Base-by-base conservation (phyloP, 768 basidiomycete species). In the Suillus weaverae region DNA sequence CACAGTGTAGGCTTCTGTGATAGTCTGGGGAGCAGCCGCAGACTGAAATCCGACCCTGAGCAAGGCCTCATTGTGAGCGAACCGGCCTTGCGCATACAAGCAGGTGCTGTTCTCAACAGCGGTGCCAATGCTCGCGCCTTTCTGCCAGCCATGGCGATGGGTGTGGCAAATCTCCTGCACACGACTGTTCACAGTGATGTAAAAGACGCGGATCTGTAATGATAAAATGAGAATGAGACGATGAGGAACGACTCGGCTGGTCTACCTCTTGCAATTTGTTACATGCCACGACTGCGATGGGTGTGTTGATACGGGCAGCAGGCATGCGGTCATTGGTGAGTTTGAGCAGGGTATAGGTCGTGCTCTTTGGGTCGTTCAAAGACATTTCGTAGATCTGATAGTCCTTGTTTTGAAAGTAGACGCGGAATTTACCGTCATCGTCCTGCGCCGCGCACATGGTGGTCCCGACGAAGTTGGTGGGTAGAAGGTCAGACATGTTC, bases 31-130 rank as follows among this genome's bases (percentile, higher is more conserved):
- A 26, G 14, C 22, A 10, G 6, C 9, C 4, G 36, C 36, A 38
- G 22, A 38, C 16, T 39, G 55, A 16, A 38, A 57, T 22, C 55
- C 22, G 16, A 57, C 36, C 22, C 36, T 39, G 36, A 26, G 22
- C 20, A 16, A 14, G 36, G 8, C 22, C 36, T 51, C 50, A 10
- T 51, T 30, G 16, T 26, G 36, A 26, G 22, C 7, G 7, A 36
- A 2, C 14, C 6, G 16, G 14, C 14, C 36, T 57, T 57, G n/a
- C 4, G 14, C 55, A 57, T 57, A 38, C 55, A 57, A 18, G 22
- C 36, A 57, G 36, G 22, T 16, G 36, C 55, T 57, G 36, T 57
- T 57, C 35, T 57, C 55, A 26, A 26, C 55, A 26, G 55, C 55
- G 9, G 16, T 38, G 22, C 36, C 55, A 22, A 57, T 26, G 8